Conservation (phyloP, 1,139 yeast genomes). For the Candida sp. region DNA sequence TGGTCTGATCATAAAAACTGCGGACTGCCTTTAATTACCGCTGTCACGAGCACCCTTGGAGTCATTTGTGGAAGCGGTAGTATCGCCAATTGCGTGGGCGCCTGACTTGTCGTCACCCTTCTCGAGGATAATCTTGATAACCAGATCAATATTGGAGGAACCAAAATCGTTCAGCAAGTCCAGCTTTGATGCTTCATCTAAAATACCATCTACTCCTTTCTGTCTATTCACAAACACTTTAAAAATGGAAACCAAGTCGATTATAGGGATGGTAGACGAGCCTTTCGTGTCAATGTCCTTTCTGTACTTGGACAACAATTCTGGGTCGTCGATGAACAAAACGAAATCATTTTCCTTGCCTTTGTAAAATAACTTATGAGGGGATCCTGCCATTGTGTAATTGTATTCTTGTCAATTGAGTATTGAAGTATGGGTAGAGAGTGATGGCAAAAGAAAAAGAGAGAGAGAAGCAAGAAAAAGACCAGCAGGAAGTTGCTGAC, state of each 20-base stretch:
- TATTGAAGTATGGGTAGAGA: background rate
- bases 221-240: slow-evolving; percentile 62
- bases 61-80: slow-evolving; percentile 35
- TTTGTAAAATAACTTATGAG: slow-evolving; percentile 63
- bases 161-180: slow-evolving; percentile 74
- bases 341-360: slow-evolving; percentile 68
- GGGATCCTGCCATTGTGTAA: slow-evolving; percentile 21
- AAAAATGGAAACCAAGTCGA: slow-evolving; percentile 67
- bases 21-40: slow-evolving; percentile 21
- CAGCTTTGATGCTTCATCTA: slow-evolving; percentile 71
- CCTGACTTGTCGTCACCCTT: slow-evolving; percentile 55
- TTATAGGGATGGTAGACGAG: slow-evolving; percentile 59
- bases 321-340: slow-evolving; percentile 62
- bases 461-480: background rate
- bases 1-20: background rate
- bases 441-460: background rate
- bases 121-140: slow-evolving; percentile 56
- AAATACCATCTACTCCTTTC: slow-evolving; percentile 74
- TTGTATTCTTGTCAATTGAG: slow-evolving; percentile 3
- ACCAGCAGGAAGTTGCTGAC: background rate
- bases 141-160: slow-evolving; percentile 47
- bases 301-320: slow-evolving; percentile 50
- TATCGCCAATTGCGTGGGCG: slow-evolving; percentile 20
- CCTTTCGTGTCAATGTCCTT: slow-evolving; percentile 30
- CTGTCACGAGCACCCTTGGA: slow-evolving; percentile 39